Base-by-base conservation (phyloP, 1,139 yeast genomes). In the Eremothecium cymbalariae region DNA sequence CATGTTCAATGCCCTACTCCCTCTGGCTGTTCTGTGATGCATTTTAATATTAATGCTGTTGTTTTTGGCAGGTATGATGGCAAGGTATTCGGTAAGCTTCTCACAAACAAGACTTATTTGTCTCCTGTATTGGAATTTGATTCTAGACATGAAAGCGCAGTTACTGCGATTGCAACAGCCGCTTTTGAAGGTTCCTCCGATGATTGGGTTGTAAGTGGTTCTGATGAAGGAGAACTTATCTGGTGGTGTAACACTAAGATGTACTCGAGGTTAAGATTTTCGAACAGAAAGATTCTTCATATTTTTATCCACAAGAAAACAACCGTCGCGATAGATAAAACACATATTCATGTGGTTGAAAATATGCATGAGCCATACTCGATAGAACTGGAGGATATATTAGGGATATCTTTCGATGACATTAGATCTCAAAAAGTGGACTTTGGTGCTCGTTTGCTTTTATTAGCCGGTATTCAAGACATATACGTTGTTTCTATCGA, bases 41-140 rank as follows among this genome's bases (percentile, higher is more conserved):
- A 59, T 37, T 57, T 59, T 33, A 59, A 53, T 31, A 42, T 53
- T 4, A 49, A 50, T 38, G 56, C 60, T 2, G 58, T 68, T 0
- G 61, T 65, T 0, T 67, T 64, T 48, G 74, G 73, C 2, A 57
- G 68, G 33, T 63, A 62, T 48, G 69, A 67, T 46, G 72, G 73
- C 6, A 53, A 60, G 27, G 55, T 69, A 1, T 64, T 46, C 25
- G 63, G 65, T 4, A 63, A 67, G 28, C 44, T 62, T 8, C 42
- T 68, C 27, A 57, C 60, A 18, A 57, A 60, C 42, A 60, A 51
- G 33, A 50, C 63, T 1, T 55, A 65, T 28, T 39, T 65, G 29
- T 52, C 63, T 6, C 64, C 68, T 0, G 50, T 62, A 2, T 53
- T 58, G 8, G 60, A 59, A 35, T 63, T 62, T 39, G 50, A 54